Conservation (phyloP, 2,329 filamentous ascomycete genomes). For the Alternaria brassicicola region DNA sequence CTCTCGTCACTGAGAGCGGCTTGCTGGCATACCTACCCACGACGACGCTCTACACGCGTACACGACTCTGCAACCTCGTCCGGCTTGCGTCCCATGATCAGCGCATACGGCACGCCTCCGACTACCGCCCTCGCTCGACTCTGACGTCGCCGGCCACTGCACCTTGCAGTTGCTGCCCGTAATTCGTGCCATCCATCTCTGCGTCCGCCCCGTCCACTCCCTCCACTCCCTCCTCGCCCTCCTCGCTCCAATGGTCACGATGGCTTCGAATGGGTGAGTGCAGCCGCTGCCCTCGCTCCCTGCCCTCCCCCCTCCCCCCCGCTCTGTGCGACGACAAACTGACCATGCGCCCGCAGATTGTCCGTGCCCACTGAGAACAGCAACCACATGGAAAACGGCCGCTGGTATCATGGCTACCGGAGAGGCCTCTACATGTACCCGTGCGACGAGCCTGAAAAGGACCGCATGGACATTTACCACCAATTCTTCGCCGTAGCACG, state of each 20-base stretch:
- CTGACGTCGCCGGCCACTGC: neutral
- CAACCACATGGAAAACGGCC: constrained; percentile 68
- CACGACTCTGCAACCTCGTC: neutral
- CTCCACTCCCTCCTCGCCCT: too few relatives aligned
- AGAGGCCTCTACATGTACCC: constrained; percentile 76
- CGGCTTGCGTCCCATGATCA: constrained; percentile 11
- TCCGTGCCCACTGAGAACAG: constrained; percentile 50
- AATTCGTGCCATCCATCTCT: too few relatives aligned
- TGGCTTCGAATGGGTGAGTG: constrained; percentile 54
- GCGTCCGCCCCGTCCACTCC: too few relatives aligned
- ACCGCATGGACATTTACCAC: constrained; percentile 82
- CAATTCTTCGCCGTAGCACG: constrained; percentile 74
- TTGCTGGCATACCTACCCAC: constrained; percentile 5
- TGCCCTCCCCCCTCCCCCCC: constrained; percentile 25
- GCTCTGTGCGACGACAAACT: constrained; percentile 39
- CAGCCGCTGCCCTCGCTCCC: constrained; percentile 2
- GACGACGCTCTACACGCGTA: neutral
- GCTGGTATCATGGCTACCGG: constrained; percentile 71
- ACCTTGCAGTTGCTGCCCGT: constrained; percentile 16
- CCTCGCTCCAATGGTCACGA: constrained; percentile 50
- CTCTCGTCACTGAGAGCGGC: constrained; percentile 30
- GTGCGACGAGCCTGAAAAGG: constrained; percentile 77
- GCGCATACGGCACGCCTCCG: constrained; percentile 10
- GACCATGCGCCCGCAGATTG: constrained; percentile 36
- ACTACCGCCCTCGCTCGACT: constrained; percentile 14